Percentiles rank a stretch among this genome's conserved stretches.
phyloP scores from a whole-genome alignment of 2,329 filamentous ascomycete genomes.

The Botrytis paeoniae region DNA sequence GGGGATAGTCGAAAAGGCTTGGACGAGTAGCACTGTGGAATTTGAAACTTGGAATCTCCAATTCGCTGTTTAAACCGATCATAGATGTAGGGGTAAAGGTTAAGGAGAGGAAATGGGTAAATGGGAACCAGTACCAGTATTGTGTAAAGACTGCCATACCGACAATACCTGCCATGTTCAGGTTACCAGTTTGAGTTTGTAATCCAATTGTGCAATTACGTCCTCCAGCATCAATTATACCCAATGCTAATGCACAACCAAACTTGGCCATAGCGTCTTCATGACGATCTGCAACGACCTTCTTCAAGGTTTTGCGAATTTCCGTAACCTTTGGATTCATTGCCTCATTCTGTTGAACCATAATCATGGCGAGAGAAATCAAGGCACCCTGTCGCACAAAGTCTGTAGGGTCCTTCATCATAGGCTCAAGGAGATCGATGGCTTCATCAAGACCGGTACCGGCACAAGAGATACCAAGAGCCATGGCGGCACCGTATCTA shows the following conservation, averaged over 20 bases:
- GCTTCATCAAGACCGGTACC: slow-evolving; percentile 95
- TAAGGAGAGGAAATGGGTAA: slow-evolving; percentile 94
- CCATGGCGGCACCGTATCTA: slow-evolving; percentile 96
- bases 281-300: slow-evolving; percentile 90
- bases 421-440: slow-evolving; percentile 93
- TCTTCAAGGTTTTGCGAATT: slow-evolving; percentile 90
- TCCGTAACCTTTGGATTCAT: slow-evolving; percentile 96
- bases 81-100: slow-evolving; percentile 96
- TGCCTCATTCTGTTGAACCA: slow-evolving; percentile 98
- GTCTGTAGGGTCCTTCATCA: slow-evolving; percentile 99
- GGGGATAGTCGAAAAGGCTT: slow-evolving; percentile 96
- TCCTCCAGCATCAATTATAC: slow-evolving; percentile 96
- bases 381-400: slow-evolving; percentile 96
- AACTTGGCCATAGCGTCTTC: slow-evolving; percentile 99
- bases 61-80: slow-evolving; percentile 88
- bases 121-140: slow-evolving; percentile 99
- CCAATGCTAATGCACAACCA: slow-evolving; percentile 86
- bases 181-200: slow-evolving; percentile 95
- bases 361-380: slow-evolving; percentile 93
- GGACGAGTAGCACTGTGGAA: slow-evolving; percentile 93
- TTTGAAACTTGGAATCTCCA: slow-evolving; percentile 91
- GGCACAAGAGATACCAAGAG: slow-evolving; percentile 94
- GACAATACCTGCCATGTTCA: slow-evolving; percentile 98
- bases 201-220: slow-evolving; percentile 98
- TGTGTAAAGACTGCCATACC: slow-evolving; percentile 98